phyloP scores from a whole-genome alignment of 2,329 filamentous ascomycete species.

The Fusarium pseudonygamai region DNA sequence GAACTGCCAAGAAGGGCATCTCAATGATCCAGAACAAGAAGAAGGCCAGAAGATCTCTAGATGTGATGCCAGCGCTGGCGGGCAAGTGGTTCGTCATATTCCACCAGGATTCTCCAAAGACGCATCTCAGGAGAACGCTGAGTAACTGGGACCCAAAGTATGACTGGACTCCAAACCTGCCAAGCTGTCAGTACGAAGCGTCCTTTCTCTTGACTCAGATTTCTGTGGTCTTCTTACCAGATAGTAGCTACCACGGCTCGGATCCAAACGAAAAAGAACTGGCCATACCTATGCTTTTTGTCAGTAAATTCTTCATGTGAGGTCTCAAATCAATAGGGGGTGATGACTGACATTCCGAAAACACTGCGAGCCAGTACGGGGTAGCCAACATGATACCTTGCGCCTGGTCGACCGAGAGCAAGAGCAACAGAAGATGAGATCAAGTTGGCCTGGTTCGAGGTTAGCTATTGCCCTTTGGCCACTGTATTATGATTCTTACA shows the following conservation, averaged over 20 bases:
- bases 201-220: background rate
- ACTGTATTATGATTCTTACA: background rate
- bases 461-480: background rate
- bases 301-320: background rate
- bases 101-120: conserved; percentile 48
- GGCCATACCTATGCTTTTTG: background rate
- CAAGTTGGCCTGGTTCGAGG: background rate
- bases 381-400: background rate
- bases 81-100: conserved; percentile 47
- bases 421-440: background rate
- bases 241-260: background rate
- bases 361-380: background rate
- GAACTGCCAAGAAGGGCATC: conserved; percentile 39
- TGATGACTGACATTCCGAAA: background rate
- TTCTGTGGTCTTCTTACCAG: background rate
- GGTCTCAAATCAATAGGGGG: background rate
- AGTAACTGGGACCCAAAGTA: background rate
- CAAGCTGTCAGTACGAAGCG: background rate
- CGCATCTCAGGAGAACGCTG: conserved; percentile 42
- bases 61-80: conserved; percentile 46
- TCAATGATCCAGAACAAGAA: conserved; percentile 52
- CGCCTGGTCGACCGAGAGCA: background rate
- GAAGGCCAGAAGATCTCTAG: conserved; percentile 49
- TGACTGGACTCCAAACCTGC: background rate
- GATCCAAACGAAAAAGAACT: background rate